Evolutionary conservation across 768 basidiomycete genomes (phyloP), one percentile per base, ranked within the genome.

Genomic region (Panaeolus papilionaceus): DNA sequence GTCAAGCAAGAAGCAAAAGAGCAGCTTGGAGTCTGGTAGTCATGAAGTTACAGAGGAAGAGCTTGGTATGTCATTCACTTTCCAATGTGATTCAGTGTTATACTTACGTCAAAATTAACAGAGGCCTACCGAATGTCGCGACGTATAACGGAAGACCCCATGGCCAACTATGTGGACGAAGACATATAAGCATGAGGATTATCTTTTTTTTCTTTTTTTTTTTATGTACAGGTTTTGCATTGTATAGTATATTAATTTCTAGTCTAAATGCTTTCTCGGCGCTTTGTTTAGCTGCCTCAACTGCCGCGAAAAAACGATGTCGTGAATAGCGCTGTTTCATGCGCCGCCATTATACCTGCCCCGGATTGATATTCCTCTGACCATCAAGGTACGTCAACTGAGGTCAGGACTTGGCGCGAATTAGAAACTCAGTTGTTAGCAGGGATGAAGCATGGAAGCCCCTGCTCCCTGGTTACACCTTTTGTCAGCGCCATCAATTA

Each of bases 41-140:
- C 88, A 91, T 75, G 96, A 97, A 62, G 92, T 98, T 39, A 91
- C 95, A 9, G 95, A 97, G 79, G 96, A 96, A 75, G 86, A 94
- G 71, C 85, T 94, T 38, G 92, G 92, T 92, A 74, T 68, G 88
- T 81, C 12, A 40, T 65, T 67, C 64, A 58, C 42, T 2, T 70
- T 33, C 38, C 67, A 37, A 58, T 28, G 28, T 4, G 67, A 33
- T 38, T 64, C 63, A 42, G 64, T 44, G 49, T 54, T 18, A 8
- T 62, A 20, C 47, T 61, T 26, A 68, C 68, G 66, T 61, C 64
- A 12, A 67, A 28, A 28, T 54, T 71, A 76, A 69, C 82, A 94
- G 95, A 98, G 91, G 93, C 92, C n/a, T 98, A 96, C 78, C 87
- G 95, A 67, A 90, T 95, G 87, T 86, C 85, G 70, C 86, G 88